A percentile compares a stretch with the other conserved stretches of the same genome.
Conservation (phyloP, 106 monocot genomes). For the Posidonia australis region DNA sequence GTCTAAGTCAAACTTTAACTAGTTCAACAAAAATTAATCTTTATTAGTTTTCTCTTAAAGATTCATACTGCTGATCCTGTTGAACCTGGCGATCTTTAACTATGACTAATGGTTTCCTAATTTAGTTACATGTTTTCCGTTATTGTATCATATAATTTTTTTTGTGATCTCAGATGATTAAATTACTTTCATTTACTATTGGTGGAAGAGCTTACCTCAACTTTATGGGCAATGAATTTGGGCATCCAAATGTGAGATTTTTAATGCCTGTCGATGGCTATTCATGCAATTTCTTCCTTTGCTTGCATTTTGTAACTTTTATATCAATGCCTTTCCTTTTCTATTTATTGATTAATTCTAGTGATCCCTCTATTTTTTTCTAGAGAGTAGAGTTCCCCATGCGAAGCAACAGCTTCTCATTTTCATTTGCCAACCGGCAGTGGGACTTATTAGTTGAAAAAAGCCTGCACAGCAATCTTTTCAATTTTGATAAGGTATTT, state of each 20-base stretch:
- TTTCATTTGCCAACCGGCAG: slow-evolving; percentile 50
- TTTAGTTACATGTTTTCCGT: not conserved
- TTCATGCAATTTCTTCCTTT: not conserved
- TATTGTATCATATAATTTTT: not conserved
- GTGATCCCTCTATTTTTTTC: slow-evolving; percentile 4
- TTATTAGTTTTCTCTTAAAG: too few species aligned
- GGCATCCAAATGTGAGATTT: slow-evolving; percentile 82
- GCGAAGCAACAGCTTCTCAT: slow-evolving; percentile 70
- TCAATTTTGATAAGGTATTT: slow-evolving; percentile 88
- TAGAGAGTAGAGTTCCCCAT: slow-evolving; percentile 96
- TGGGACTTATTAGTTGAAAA: slow-evolving; percentile 57
- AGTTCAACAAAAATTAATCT: too few species aligned
- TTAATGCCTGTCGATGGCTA: not conserved
- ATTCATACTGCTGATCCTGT: too few species aligned
- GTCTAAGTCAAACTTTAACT: too few species aligned
- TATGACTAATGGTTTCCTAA: not conserved
- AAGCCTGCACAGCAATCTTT: slow-evolving; percentile 50
- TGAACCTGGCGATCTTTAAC: too few species aligned
- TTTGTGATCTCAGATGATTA: slow-evolving; percentile 57
- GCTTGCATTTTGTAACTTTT: too few species aligned
- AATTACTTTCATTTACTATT: slow-evolving; percentile 71
- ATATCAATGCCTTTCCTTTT: not conserved
- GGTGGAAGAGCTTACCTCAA: slow-evolving; percentile 75
- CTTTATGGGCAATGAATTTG: slow-evolving; percentile 99
- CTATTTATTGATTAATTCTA: slow-evolving; percentile 2